Conservation (phyloP, 441 rosid species). For the Jatropha multifida region DNA sequence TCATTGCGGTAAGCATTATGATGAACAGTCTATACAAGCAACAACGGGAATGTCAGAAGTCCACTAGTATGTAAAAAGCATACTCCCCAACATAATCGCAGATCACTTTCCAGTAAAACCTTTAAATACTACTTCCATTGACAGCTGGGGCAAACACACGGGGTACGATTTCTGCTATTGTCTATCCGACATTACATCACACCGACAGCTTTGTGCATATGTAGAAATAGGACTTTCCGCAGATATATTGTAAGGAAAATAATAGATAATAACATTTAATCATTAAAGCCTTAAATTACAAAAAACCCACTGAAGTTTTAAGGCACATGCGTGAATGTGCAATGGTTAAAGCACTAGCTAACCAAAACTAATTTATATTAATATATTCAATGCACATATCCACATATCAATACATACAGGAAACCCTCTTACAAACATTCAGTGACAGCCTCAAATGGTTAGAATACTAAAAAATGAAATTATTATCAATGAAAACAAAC, state of each 20-base stretch:
- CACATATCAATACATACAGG: neutral
- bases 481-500: neutral
- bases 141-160: neutral
- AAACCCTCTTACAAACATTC: neutral
- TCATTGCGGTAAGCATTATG: conserved; percentile 74
- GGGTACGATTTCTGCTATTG: neutral
- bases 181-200: neutral
- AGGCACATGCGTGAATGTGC: neutral
- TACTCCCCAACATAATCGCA: neutral
- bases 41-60: conserved; percentile 15
- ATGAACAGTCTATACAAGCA: conserved; percentile 54
- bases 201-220: neutral
- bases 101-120: no score
- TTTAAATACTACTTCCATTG: neutral
- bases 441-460: neutral
- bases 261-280: neutral
- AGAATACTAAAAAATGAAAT: neutral
- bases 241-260: neutral
- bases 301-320: neutral
- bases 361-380: neutral
- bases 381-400: neutral
- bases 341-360: neutral
- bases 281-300: neutral
- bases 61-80: neutral
- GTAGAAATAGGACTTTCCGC: neutral